phyloP scores from a whole-genome alignment of 2,329 filamentous ascomycete species.

The Penicillium concentricum region DNA sequence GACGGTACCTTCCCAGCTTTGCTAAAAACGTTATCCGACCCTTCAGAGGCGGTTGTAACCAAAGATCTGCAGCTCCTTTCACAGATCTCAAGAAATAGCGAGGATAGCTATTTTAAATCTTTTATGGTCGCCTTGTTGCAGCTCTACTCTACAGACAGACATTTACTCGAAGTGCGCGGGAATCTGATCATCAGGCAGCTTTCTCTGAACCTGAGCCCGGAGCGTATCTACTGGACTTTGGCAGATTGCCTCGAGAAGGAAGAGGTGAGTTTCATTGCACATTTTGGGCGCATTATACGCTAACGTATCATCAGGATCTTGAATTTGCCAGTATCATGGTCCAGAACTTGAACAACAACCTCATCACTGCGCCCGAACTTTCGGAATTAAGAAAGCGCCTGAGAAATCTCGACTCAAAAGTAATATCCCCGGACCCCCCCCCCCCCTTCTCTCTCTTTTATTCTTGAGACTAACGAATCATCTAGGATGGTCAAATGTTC shows the following conservation, averaged over 20 bases:
- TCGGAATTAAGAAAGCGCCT: constrained; percentile 86
- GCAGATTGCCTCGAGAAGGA: constrained; percentile 97
- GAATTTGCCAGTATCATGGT: constrained; percentile 99
- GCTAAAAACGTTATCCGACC: constrained; percentile 93
- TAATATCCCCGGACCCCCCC: constrained; percentile 32
- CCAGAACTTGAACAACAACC: constrained; percentile 97
- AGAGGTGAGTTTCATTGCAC: constrained; percentile 51
- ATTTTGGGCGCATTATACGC: neutral
- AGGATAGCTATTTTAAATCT: constrained; percentile 94
- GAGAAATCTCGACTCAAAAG: constrained; percentile 83
- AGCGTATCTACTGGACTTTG: constrained; percentile 91
- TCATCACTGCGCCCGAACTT: constrained; percentile 94
- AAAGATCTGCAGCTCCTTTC: constrained; percentile 90
- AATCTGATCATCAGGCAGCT: constrained; percentile 96
- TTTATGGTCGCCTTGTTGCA: constrained; percentile 98
- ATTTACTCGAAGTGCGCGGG: constrained; percentile 84
- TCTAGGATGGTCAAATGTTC: constrained; percentile 85
- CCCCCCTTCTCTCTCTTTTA: neutral
- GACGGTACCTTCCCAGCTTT: constrained; percentile 95
- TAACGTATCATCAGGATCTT: constrained; percentile 60
- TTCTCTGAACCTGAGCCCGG: constrained; percentile 87
- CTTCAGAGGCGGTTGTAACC: constrained; percentile 91
- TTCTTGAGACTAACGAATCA: constrained; percentile 19
- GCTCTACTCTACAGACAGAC: constrained; percentile 90
- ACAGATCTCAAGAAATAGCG: constrained; percentile 93